phyloP scores from a whole-genome alignment of 2,329 filamentous ascomycete species.

The Penicillium thymicola region DNA sequence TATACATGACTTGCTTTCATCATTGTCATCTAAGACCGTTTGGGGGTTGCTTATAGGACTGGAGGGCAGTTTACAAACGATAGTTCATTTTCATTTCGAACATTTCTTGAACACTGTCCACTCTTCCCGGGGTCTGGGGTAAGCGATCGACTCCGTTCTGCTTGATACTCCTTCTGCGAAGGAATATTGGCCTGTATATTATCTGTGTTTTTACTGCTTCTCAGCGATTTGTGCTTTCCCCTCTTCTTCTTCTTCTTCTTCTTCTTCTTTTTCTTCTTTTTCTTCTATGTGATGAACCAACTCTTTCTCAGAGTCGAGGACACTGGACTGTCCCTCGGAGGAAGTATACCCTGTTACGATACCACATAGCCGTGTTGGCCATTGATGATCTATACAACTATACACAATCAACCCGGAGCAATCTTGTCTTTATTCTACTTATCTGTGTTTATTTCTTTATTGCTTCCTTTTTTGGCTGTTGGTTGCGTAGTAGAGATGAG shows the following conservation, averaged over 20 bases:
- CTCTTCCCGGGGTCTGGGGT: background rate
- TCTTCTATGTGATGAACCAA: conserved; percentile 2
- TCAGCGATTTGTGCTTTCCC: background rate
- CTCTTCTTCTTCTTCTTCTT: background rate
- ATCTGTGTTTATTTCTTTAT: background rate
- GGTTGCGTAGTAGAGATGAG: too few species aligned
- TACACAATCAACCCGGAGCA: background rate
- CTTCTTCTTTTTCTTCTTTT: background rate
- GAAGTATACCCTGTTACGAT: conserved; percentile 11
- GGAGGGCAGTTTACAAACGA: conserved; percentile 18
- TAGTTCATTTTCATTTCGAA: conserved; percentile 10
- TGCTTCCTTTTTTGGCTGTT: too few species aligned
- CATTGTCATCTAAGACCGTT: conserved; percentile 11
- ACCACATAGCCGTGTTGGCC: conserved; percentile 4
- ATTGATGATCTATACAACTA: conserved; percentile 9
- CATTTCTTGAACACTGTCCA: background rate
- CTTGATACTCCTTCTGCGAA: conserved; percentile 7
- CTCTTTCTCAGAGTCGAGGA: conserved; percentile 1
- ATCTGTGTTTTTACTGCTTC: conserved; percentile 3
- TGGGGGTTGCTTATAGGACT: conserved; percentile 10
- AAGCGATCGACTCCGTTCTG: background rate
- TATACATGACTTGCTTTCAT: background rate
- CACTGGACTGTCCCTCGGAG: conserved; percentile 3
- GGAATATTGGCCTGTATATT: conserved; percentile 9
- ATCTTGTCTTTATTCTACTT: background rate